phyloP scores from a whole-genome alignment of 116 monocot genomes.

The Thalassia testudinum region DNA sequence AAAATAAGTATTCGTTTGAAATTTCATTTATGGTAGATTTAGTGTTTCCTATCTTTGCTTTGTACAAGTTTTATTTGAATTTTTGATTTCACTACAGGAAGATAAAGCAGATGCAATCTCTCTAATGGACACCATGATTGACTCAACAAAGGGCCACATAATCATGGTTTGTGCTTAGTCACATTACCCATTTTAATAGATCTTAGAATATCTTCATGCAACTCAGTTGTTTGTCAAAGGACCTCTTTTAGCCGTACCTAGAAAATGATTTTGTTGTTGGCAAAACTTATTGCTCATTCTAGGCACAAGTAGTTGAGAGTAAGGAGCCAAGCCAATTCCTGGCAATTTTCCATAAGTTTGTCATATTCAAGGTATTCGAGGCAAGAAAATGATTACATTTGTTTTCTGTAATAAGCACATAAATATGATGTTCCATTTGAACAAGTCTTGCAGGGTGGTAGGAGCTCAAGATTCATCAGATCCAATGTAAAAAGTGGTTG shows the following conservation, averaged over 20 bases:
- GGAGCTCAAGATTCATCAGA: conserved; percentile 22
- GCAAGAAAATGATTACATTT: background rate
- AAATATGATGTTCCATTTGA: too few relatives aligned
- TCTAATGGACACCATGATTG: conserved; percentile 12
- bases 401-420: too few relatives aligned
- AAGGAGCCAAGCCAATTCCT: conserved; percentile 40
- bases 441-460: conserved; percentile 26
- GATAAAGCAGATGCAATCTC: conserved; percentile 20
- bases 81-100: conserved; percentile 21
- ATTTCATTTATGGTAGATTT: too few relatives aligned
- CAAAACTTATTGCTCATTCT: background rate
- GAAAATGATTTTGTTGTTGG: background rate
- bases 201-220: too few relatives aligned
- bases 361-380: conserved; percentile 30
- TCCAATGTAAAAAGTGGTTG: conserved; percentile 11
- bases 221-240: too few relatives aligned
- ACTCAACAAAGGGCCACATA: conserved; percentile 22
- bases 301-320: conserved; percentile 45
- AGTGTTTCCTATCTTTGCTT: too few relatives aligned
- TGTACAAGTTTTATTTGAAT: too few relatives aligned
- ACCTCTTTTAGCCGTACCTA: too few relatives aligned
- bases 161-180: conserved; percentile 22
- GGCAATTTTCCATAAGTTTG: conserved; percentile 21
- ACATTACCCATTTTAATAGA: too few relatives aligned
- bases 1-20: too few relatives aligned